phyloP scores from a whole-genome alignment of 192 early-diverging fungal genomes.

The Coemansia sp. region DNA sequence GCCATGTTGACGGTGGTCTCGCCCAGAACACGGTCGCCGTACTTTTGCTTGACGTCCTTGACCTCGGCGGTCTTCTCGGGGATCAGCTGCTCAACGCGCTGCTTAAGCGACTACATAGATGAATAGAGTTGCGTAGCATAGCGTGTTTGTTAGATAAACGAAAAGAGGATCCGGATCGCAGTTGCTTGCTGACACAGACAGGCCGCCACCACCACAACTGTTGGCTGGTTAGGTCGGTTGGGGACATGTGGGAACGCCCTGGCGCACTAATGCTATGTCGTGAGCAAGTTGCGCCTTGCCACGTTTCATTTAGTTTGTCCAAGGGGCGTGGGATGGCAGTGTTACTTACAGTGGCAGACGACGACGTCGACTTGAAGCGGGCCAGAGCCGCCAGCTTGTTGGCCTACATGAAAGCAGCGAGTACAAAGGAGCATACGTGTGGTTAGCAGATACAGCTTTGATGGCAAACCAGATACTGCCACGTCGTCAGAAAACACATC shows the following conservation, averaged over 20 bases:
- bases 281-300: neutral
- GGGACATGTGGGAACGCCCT: neutral
- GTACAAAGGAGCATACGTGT: neutral
- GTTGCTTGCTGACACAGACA: neutral
- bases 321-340: neutral
- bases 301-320: slow-evolving; percentile 3
- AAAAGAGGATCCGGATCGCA: neutral
- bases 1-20: slow-evolving; percentile 96
- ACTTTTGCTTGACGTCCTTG: slow-evolving; percentile 91
- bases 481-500: slow-evolving; percentile 27
- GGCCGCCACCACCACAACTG: neutral
- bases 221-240: neutral
- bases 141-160: neutral
- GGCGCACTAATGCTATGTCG: neutral
- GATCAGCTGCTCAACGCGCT: slow-evolving; percentile 90
- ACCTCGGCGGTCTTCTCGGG: slow-evolving; percentile 95
- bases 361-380: slow-evolving; percentile 59
- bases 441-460: neutral
- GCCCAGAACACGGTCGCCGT: slow-evolving; percentile 88
- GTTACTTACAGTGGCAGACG: slow-evolving; percentile 60
- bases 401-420: slow-evolving; percentile 27
- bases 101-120: slow-evolving; percentile 69
- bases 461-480: slow-evolving; percentile 34
- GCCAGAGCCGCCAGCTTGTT: slow-evolving; percentile 46
- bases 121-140: neutral